These are phyloP conservation scores for Magnaporthiopsis incrustans DNA, from an alignment of 2,329 filamentous ascomycete species.

Conservation along the genomic window DNA sequence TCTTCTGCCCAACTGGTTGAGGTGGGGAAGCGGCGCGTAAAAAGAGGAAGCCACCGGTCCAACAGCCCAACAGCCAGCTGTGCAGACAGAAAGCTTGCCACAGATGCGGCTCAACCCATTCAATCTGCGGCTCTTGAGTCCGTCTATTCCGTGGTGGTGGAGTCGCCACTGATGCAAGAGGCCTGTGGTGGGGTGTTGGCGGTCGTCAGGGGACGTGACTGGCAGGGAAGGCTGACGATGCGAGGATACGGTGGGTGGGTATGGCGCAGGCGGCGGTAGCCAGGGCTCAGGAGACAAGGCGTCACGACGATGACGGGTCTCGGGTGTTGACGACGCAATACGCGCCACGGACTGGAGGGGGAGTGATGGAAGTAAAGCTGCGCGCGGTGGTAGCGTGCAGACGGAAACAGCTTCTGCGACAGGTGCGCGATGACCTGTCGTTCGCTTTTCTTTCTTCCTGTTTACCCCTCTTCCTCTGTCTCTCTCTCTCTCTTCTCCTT, in stretches of 20 bases:
- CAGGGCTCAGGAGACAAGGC: neutral
- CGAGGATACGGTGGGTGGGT: neutral
- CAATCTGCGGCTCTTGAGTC: neutral
- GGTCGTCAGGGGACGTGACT: neutral
- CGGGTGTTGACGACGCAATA: neutral
- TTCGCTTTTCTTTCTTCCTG: neutral
- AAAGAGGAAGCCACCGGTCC: neutral
- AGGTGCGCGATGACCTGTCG: neutral
- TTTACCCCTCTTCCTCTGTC: neutral
- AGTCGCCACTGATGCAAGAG: neutral
- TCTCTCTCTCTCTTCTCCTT: neutral
- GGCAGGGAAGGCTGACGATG: constrained; percentile 7
- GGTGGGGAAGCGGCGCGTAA: neutral
- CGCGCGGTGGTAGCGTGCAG: neutral
- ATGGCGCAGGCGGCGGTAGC: neutral
- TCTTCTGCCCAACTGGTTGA: neutral
- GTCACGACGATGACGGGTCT: neutral
- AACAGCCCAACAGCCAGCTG: neutral
- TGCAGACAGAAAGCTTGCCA: neutral
- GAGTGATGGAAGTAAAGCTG: neutral
- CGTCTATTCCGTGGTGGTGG: neutral
- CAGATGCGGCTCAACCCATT: neutral
- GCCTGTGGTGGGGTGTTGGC: too few relatives aligned
- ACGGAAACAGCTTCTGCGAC: neutral
- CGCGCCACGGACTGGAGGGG: neutral